A percentile compares a stretch with the other conserved stretches of the same genome.
These are phyloP conservation scores for Microsporum canis DNA, from an alignment of 2,329 filamentous ascomycete species.

Conservation along the genomic window DNA sequence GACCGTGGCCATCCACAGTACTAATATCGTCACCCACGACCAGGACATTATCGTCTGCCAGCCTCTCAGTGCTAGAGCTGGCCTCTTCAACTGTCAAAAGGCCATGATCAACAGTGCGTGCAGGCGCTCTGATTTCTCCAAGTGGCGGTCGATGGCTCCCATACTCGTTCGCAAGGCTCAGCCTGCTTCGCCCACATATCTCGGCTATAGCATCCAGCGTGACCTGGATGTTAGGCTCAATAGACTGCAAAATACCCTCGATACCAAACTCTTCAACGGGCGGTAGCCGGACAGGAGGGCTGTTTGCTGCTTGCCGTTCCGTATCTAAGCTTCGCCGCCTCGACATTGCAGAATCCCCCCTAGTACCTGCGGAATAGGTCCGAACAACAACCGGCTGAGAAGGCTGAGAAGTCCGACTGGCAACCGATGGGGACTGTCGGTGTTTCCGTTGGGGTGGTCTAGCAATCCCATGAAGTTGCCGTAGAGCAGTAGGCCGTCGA, in stretches of 20 bases:
- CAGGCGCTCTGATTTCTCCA: slow-evolving; percentile 42
- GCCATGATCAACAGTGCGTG: slow-evolving; percentile 16
- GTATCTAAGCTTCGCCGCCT: slow-evolving; percentile 19
- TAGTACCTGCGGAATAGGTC: slow-evolving; percentile 31
- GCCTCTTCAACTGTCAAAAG: slow-evolving; percentile 36
- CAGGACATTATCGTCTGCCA: slow-evolving; percentile 26
- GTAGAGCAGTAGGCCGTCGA: slow-evolving; percentile 24
- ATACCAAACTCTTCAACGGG: slow-evolving; percentile 45
- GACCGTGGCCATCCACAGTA: slow-evolving; percentile 26
- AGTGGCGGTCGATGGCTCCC: slow-evolving; percentile 50
- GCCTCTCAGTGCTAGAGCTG: slow-evolving; percentile 28
- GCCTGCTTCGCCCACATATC: slow-evolving; percentile 49
- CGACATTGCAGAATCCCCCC: slow-evolving; percentile 25
- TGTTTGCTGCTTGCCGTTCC: slow-evolving; percentile 9
- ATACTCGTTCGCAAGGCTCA: slow-evolving; percentile 53
- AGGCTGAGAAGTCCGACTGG: slow-evolving; percentile 20
- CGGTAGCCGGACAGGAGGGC: slow-evolving; percentile 30
- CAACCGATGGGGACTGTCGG: slow-evolving; percentile 17
- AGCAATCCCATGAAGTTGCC: slow-evolving; percentile 24
- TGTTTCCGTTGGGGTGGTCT: slow-evolving; percentile 20
- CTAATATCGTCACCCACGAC: slow-evolving; percentile 32
- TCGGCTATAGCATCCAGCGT: slow-evolving; percentile 53
- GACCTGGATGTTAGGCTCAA: slow-evolving; percentile 47
- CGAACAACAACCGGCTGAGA: slow-evolving; percentile 36
- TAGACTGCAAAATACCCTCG: slow-evolving; percentile 44